A percentile compares a stretch with the other conserved stretches of the same genome.
phyloP scores from a whole-genome alignment of 1,284 basidiomycete genomes.

The Phellinidium pouzarii region DNA sequence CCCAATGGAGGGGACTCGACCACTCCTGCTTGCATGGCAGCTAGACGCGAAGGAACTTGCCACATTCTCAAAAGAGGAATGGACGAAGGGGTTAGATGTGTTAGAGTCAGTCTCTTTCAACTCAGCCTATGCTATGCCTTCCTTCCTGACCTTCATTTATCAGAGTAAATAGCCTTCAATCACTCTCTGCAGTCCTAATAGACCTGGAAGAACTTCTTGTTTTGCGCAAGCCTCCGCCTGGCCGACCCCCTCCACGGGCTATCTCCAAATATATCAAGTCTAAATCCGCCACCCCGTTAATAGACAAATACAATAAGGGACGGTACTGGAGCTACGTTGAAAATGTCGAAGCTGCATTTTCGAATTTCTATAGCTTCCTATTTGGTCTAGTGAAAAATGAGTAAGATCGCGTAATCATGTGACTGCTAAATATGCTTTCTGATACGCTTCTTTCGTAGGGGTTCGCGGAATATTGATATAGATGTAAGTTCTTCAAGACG shows the following conservation, averaged over 20 bases:
- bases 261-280: slow-evolving; percentile 32
- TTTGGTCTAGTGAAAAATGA: slow-evolving; percentile 62
- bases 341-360: slow-evolving; percentile 47
- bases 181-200: slow-evolving; percentile 42
- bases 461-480: slow-evolving; percentile 70
- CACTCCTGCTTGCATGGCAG: slow-evolving; percentile 69
- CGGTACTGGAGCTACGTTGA: slow-evolving; percentile 44
- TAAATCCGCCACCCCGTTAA: slow-evolving; percentile 22
- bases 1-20: slow-evolving; percentile 60
- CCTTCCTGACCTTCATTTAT: neutral
- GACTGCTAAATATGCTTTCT: neutral
- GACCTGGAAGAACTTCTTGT: slow-evolving; percentile 63
- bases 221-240: slow-evolving; percentile 35
- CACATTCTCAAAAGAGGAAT: slow-evolving; percentile 58
- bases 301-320: slow-evolving; percentile 49
- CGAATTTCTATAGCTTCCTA: slow-evolving; percentile 60
- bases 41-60: slow-evolving; percentile 61
- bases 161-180: slow-evolving; percentile 53
- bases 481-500: slow-evolving; percentile 45
- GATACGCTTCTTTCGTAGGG: slow-evolving; percentile 31
- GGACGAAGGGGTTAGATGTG: slow-evolving; percentile 50
- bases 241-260: slow-evolving; percentile 19
- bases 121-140: neutral
- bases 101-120: slow-evolving; percentile 43
- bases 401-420: slow-evolving; percentile 34